Evolutionary conservation across 2,329 filamentous ascomycete genomes (phyloP), one percentile per base, ranked within the genome.

Genomic region (Hirsutella rhossiliensis): DNA sequence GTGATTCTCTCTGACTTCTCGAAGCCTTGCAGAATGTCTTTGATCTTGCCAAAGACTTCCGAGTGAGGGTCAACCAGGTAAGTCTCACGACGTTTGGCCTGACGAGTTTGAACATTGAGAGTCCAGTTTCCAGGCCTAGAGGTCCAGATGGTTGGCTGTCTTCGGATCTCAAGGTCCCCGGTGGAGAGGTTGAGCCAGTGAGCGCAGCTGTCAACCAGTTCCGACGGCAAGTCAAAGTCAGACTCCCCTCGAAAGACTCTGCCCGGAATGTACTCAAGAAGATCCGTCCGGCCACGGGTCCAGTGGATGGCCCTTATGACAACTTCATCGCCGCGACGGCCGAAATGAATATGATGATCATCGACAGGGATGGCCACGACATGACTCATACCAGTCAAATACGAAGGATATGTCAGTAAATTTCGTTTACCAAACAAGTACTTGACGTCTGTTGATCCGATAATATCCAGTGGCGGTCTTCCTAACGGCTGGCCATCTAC

Each of bases 131-230:
- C 48, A 0, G 0, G 11, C 6, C 49, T 51, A 0, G 38, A 46
- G 0, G 12, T 38, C 65, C 61, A 70, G 4, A 58, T 56, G 0
- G 54, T 47, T 0, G 67, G 59, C 1, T 56, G 54, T 7, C 64
- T 66, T 9, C 78, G 64, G 19, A 81, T 69, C 38, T 83, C 72
- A 0, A 84, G 41, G 0, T 50, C 40, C 0, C 54, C 47, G 0
- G 48, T 56, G 0, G 27, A 40, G 0, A 79, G 12, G 37, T 82
- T 62, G 4, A 82, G 59, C 77, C 78, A 84, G 48, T 84, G 79
- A 0, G 73, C 62, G 41, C 73, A 81, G 7, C 68, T 58, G 0
- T 72, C 56, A 0, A 79, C 48, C 0, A 84, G 60, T 0, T 63
- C 54, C 0, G 49, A 50, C 0, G 80, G 80, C 0, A 82, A 56